These are phyloP conservation scores for Aphanomyces euteiches DNA, from an alignment of 352 stramenopile genomes.

Conservation along the genomic window DNA sequence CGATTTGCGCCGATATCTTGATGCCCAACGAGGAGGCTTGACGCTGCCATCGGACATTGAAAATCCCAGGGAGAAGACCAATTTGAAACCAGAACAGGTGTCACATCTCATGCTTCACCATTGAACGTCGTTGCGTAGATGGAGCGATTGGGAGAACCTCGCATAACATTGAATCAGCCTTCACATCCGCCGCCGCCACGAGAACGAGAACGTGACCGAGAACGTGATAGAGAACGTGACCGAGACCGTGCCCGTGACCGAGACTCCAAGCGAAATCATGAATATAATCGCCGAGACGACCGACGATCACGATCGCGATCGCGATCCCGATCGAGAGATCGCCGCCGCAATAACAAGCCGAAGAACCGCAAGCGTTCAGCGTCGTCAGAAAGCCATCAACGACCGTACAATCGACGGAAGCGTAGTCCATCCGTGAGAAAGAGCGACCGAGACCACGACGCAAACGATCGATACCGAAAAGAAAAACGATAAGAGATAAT, in stretches of 20 bases:
- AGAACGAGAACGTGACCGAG: too few relatives aligned
- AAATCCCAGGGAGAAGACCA: conserved; percentile 1
- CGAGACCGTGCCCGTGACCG: neutral
- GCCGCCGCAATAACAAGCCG: neutral
- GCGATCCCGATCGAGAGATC: neutral
- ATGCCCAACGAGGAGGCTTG: conserved; percentile 1
- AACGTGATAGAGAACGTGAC: neutral
- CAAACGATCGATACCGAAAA: conserved; percentile 1
- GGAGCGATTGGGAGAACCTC: neutral
- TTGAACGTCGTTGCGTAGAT: neutral
- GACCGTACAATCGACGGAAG: neutral
- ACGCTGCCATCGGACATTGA: neutral
- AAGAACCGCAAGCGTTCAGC: conserved; percentile 10
- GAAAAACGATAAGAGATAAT: conserved; percentile 7
- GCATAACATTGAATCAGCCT: neutral
- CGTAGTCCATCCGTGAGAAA: neutral
- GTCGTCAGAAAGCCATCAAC: neutral
- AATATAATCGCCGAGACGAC: neutral
- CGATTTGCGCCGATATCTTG: neutral
- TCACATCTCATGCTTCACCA: neutral
- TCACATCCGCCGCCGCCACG: neutral
- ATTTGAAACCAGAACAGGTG: conserved; percentile 8
- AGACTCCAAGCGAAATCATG: neutral
- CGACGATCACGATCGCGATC: neutral
- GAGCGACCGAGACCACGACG: neutral